Evolutionary conservation across 345 rosid genomes (phyloP), one percentile per base, ranked within the genome.

Genomic region (Arabidopsis suecica): DNA sequence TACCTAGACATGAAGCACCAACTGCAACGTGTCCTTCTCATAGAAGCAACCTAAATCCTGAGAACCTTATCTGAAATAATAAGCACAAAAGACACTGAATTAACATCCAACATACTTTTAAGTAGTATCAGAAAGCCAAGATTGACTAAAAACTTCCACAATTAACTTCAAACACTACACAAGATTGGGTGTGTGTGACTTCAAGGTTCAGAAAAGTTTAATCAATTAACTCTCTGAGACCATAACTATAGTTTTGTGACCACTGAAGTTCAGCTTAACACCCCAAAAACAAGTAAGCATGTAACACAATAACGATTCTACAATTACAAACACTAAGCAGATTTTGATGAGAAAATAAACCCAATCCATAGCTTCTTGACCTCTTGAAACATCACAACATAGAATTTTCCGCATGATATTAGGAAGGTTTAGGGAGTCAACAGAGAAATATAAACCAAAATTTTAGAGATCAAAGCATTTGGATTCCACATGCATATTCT

Each of bases 1-100:
- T 83, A 86, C 85, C 87, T 86, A 85, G 74, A 77, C 80, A 85
- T 69, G 20, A 71, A 61, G 71, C 77, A 69, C 50, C 71, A 61
- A 58, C 14, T 64, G 76, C 53, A 67, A 38, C 32, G 48, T 37
- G 77, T 53, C 68, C 32, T 56, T 68, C 75, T 67, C 80, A 79
- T 73, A 55, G 62, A 81, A 71, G 25, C 51, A 68, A 67, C 33
- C 20, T 66, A 71, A 59, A 18, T 41, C 68, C 49, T 58, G 61
- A 72, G 49, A 79, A 32, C 55, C 12, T 42, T 33, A 53, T 68
- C 81, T 72, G 71, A 75, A 69, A 55, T 25, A 10, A 6, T 11
- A 69, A 47, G 54, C 37, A 48, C 25, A 59, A 51, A 25, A 60
- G 16, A 65, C 40, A 61, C 32, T 42, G 16, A 20, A 56, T 57